phyloP scores from a whole-genome alignment of 2,329 filamentous ascomycete species.

The Xylariaceae sp. region DNA sequence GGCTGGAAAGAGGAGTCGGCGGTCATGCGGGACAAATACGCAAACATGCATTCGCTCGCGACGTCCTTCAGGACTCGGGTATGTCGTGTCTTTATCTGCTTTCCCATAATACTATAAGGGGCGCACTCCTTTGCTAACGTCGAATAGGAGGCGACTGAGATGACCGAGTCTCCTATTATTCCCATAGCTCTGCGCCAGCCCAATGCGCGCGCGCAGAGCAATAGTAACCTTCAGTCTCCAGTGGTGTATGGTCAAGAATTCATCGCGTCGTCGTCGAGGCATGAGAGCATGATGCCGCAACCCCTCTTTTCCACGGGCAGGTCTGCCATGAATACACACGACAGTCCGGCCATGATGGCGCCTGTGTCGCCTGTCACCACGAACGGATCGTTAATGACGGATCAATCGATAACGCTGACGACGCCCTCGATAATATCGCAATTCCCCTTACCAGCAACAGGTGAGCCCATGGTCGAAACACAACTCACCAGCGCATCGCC shows the following conservation, averaged over 20 bases:
- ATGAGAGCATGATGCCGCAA: slow-evolving; percentile 8
- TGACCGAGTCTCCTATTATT: slow-evolving; percentile 18
- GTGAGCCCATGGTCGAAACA: slow-evolving; percentile 4
- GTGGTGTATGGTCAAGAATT: slow-evolving; percentile 2
- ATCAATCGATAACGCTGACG: slow-evolving; percentile 12
- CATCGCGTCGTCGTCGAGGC: slow-evolving; percentile 5
- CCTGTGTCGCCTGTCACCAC: background rate
- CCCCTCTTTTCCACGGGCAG: slow-evolving; percentile 16
- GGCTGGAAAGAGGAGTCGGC: too few relatives aligned
- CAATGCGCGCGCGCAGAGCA: background rate
- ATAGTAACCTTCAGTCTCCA: background rate
- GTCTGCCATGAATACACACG: background rate
- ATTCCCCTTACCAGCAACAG: slow-evolving; percentile 16
- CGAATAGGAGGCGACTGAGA: slow-evolving; percentile 15
- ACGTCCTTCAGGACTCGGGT: too few relatives aligned
- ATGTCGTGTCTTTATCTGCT: too few relatives aligned
- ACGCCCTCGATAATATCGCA: slow-evolving; percentile 12
- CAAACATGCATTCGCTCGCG: too few relatives aligned
- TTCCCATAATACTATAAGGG: background rate
- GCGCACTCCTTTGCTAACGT: slow-evolving; percentile 8
- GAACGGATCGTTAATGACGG: background rate
- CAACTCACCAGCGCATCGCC: slow-evolving; percentile 6
- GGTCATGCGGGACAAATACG: too few relatives aligned
- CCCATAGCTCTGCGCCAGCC: slow-evolving; percentile 7
- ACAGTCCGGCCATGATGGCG: background rate